Base-by-base conservation (phyloP, 345 rosid genomes). In the Sonneratia caseolaris region DNA sequence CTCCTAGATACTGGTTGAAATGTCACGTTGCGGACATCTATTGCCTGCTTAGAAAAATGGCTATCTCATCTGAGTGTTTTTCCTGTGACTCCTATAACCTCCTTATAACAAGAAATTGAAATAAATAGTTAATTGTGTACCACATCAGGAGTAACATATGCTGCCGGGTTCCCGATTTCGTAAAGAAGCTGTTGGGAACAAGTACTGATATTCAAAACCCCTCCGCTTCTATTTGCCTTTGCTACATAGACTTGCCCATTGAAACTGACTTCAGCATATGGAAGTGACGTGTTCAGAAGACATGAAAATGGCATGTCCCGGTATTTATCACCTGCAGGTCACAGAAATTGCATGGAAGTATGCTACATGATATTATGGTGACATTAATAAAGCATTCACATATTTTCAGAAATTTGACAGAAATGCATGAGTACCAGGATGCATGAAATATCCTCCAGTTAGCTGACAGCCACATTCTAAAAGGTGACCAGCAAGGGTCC, bases 391-490 rank as follows among this genome's bases (percentile, higher is more conserved):
- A 21, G 32, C 62, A 56, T 56, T 21, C 21, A 21, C n/a, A 56
- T 56, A 56, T 56, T 56, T 6, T 4, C 1, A n/a, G 6, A n/a
- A 56, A 56, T 56, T 51, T 51, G 53, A 53, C 59, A 16, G 64
- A 57, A 57, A n/a, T n/a, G 4, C 35, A 15, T 24, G 22, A 27
- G 5, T 68, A 93, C 98, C 94, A 76, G 98, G 96, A 83, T 93
- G 98, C 97, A 91, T 89, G 89, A 88, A 93, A 84, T 91, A 93
- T 76, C 98, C 98, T 70, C 97, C 97, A n/a, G 94, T 93, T 57
- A 93, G 94, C 80, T 93, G 98, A 81, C 96, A 91, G 76, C 98
- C 97, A 45, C 98, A 93, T 82, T 93, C 98, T 68, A 93, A 76
- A 79, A 89, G 96, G 74, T 93, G 98, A 66, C 98, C 94, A 69